Evolutionary conservation across 208 protist genomes (phyloP).

Genomic region (Plasmodiophora brassicae): DNA sequence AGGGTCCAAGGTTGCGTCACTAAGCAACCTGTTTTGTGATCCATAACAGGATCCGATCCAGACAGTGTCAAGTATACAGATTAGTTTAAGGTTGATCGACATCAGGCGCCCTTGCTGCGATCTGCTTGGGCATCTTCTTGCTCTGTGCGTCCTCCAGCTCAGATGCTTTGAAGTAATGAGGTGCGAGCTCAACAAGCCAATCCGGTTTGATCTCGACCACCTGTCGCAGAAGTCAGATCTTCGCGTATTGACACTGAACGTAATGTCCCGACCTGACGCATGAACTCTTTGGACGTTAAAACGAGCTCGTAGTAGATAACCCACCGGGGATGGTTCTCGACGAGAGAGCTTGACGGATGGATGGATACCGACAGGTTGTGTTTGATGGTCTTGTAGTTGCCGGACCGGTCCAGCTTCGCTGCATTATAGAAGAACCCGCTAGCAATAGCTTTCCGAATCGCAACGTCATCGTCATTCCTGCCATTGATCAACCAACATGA

Average conservation of each 20-base stretch:
- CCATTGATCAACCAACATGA: neutral
- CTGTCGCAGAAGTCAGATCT: neutral
- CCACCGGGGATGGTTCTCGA: constrained; percentile 76
- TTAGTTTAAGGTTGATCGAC: too few species aligned
- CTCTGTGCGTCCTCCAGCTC: constrained; percentile 42
- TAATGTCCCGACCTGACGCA: constrained; percentile 72
- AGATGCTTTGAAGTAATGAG: constrained; percentile 74
- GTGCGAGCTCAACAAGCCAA: constrained; percentile 86
- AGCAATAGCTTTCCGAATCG: constrained; percentile 39
- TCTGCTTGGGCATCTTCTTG: constrained; percentile 51
- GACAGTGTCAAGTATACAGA: too few species aligned
- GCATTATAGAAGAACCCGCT: constrained; percentile 82
- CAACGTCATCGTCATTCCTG: constrained; percentile 36
- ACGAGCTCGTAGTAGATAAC: constrained; percentile 94
- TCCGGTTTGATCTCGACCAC: constrained; percentile 35
- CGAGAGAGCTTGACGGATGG: constrained; percentile 62
- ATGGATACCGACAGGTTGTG: constrained; percentile 60
- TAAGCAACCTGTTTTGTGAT: too few species aligned
- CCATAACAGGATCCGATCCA: too few species aligned
- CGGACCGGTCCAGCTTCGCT: constrained; percentile 59
- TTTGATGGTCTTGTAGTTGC: constrained; percentile 76
- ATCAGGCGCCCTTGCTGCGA: neutral
- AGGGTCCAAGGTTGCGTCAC: too few species aligned
- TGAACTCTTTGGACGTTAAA: constrained; percentile 93
- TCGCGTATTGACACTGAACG: constrained; percentile 31